phyloP scores from a whole-genome alignment of 768 basidiomycete genomes.

The Amanita brunnescens region DNA sequence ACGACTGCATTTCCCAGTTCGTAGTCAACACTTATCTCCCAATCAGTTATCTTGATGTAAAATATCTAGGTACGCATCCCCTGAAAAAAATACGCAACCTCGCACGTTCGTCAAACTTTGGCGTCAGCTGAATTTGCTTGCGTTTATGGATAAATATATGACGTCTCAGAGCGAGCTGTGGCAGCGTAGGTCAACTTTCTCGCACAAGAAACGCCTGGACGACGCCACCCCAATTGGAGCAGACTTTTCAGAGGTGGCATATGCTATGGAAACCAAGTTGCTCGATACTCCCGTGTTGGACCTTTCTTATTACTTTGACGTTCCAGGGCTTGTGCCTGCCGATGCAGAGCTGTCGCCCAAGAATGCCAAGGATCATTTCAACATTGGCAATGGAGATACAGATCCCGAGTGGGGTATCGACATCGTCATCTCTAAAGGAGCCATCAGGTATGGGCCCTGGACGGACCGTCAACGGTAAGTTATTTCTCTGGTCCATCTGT shows the following conservation, averaged over 20 bases:
- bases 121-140: slow-evolving; percentile 41
- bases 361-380: slow-evolving; percentile 34
- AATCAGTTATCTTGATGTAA: not conserved
- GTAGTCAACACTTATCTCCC: not conserved
- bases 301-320: slow-evolving; percentile 80
- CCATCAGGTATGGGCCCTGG: slow-evolving; percentile 89
- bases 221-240: slow-evolving; percentile 47
- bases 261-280: slow-evolving; percentile 80
- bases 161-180: slow-evolving; percentile 23
- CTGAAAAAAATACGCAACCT: slow-evolving; percentile 26
- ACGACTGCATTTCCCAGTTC: slow-evolving; percentile 42
- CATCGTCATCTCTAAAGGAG: slow-evolving; percentile 66
- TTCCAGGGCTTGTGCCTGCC: slow-evolving; percentile 65
- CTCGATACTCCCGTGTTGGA: slow-evolving; percentile 73
- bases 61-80: slow-evolving; percentile 21
- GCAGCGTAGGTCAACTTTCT: slow-evolving; percentile 13
- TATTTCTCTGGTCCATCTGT: not conserved
- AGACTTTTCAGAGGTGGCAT: slow-evolving; percentile 59
- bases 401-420: slow-evolving; percentile 94
- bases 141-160: slow-evolving; percentile 27
- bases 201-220: slow-evolving; percentile 30
- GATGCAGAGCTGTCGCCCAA: slow-evolving; percentile 16
- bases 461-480: slow-evolving; percentile 82
- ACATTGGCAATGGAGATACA: slow-evolving; percentile 81
- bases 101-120: slow-evolving; percentile 42